Base-by-base conservation (phyloP, 768 basidiomycete species). In the Jaapia argillacea region DNA sequence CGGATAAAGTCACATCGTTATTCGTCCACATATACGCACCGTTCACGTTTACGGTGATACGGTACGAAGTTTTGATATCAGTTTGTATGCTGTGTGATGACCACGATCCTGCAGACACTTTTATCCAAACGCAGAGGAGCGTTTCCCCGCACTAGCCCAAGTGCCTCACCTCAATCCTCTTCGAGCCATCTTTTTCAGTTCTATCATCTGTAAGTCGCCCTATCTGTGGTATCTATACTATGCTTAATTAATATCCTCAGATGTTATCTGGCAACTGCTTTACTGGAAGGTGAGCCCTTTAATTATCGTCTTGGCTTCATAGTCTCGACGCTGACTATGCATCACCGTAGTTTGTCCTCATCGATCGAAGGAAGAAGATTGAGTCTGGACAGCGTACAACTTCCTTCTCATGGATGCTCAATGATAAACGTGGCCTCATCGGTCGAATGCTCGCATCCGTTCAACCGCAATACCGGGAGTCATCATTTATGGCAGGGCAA, bases 1-100 rank as follows among this genome's bases (percentile, higher is more conserved):
- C 79, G 44, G 96, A 99, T 61, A 98, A 98, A 62, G 87, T 97
- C 56, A 97, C 88, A 14, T 90, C 86, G 6, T 67, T 99, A 21
- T 98, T 93, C 65, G 77, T 99, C 24, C 96, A 99, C 58, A 83
- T 98, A 45, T 97, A 96, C 56, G 75, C 88, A 0, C 89, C 96
- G 0, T 78, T 94, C 48, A 80, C 84, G 3, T 87, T 99, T 53
- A 92, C 89, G 12, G 83, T 92, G 20, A 91, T 98, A 44, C 72
- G 87, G 88, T 86, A 49, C 24, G 79, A 62, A 16, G 23, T 25
- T 45, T 40, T 51, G 16, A 22, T 28, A 31, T 40, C n/a, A 23
- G 14, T 40, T 16, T 26, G 40, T n/a, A n/a, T 26, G 36, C 18
- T 13, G 14, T 28, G 22, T 25, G 18, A 12, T 33, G 40, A 45